phyloP scores from a whole-genome alignment of 768 basidiomycete species.

The Rhizopogon roseolus region DNA sequence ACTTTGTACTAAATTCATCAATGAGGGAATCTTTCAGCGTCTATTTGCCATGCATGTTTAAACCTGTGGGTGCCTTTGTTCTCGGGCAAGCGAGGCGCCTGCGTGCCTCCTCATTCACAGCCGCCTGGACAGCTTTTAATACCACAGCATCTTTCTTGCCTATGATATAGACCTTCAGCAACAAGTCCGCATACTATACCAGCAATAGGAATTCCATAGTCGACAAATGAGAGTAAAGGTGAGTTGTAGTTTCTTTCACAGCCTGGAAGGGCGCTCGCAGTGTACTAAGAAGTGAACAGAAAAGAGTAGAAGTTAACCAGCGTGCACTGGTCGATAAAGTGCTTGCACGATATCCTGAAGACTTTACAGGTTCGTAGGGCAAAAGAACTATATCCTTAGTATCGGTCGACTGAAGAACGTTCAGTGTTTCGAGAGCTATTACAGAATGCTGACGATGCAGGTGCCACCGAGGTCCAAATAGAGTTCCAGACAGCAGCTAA shows the following conservation, averaged over 20 bases:
- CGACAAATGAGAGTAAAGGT: background rate
- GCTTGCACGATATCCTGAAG: constrained; percentile 13
- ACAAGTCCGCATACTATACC: background rate
- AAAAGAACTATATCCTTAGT: background rate
- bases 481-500: constrained; percentile 27
- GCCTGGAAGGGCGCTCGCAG: background rate
- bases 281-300: background rate
- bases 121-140: background rate
- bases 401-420: background rate
- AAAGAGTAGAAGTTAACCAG: constrained; percentile 9
- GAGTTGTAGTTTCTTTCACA: background rate
- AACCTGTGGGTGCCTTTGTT: background rate
- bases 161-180: background rate
- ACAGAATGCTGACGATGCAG: constrained; percentile 54
- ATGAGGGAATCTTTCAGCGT: no score
- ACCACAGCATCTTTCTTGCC: background rate
- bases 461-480: constrained; percentile 28
- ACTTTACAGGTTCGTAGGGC: constrained; percentile 9
- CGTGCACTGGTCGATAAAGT: constrained; percentile 13
- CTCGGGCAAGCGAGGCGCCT: background rate
- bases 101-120: background rate
- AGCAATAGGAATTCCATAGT: background rate
- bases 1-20: no score
- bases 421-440: constrained; percentile 48
- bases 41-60: background rate